phyloP scores from a whole-genome alignment of 176 grass and related monocot species.

The Cymbopogon citratus region DNA sequence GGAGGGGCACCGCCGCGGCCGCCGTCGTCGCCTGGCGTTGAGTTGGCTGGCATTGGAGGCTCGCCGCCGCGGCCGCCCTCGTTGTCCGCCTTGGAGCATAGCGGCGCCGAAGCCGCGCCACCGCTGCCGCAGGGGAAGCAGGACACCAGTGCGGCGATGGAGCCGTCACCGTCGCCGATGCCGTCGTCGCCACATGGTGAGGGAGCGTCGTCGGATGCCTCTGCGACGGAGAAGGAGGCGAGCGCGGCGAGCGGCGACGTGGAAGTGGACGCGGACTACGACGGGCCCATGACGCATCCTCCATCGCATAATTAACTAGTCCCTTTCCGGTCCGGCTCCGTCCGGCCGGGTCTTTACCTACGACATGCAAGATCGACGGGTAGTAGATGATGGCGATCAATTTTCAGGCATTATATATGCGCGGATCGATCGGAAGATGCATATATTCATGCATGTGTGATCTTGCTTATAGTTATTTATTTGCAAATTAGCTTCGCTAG shows the following conservation, averaged over 20 bases:
- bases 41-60: not conserved
- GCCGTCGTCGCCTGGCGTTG: not conserved
- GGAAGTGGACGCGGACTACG: constrained; percentile 7
- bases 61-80: not conserved
- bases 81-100: not conserved
- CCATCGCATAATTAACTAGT: constrained; percentile 50
- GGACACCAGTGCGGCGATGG: not conserved
- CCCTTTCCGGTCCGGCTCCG: not conserved
- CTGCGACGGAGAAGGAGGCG: constrained; percentile 4
- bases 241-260: not conserved
- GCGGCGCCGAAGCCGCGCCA: not conserved
- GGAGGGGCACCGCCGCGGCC: not conserved
- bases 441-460: not conserved
- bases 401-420: not conserved
- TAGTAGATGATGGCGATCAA: constrained; percentile 22
- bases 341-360: no score
- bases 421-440: not conserved
- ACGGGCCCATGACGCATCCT: constrained; percentile 35
- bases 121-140: no score
- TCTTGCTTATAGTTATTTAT: not conserved
- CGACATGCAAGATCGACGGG: not conserved
- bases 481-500: not conserved
- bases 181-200: not conserved
- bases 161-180: not conserved
- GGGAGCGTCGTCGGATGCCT: not conserved